Percentiles rank a stretch among this genome's conserved stretches.
phyloP scores from a whole-genome alignment of 257 asterid species.

The Marsdenia floribunda region DNA sequence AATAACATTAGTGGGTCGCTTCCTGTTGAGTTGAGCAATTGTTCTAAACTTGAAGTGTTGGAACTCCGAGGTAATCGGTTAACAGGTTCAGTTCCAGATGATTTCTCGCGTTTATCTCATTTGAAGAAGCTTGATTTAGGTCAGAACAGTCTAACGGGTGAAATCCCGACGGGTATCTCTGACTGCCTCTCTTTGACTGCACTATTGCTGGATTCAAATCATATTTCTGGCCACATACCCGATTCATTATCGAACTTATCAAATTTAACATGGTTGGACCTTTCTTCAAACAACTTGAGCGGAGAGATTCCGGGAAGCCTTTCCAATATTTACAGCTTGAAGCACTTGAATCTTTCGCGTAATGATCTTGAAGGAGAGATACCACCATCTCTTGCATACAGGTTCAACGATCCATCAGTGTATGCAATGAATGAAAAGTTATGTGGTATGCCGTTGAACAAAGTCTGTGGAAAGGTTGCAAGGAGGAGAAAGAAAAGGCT shows the following conservation, averaged over 20 bases:
- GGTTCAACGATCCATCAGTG: conserved; percentile 56
- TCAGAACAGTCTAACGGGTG: conserved; percentile 46
- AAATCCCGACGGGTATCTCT: conserved; percentile 51
- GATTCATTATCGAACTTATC: conserved; percentile 39
- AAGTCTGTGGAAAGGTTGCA: conserved; percentile 30
- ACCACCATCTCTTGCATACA: conserved; percentile 53
- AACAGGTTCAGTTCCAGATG: conserved; percentile 45
- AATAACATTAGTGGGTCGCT: conserved; percentile 47
- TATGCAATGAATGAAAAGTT: conserved; percentile 47
- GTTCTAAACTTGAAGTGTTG: conserved; percentile 46
- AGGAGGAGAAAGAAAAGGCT: conserved; percentile 46
- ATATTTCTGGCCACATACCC: conserved; percentile 56
- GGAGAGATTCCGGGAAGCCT: conserved; percentile 59
- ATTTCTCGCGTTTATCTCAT: conserved; percentile 41
- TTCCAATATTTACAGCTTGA: conserved; percentile 37
- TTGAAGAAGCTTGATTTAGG: conserved; percentile 68
- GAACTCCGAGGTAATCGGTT: conserved; percentile 48
- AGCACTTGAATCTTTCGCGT: conserved; percentile 46
- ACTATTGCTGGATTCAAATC: conserved; percentile 54
- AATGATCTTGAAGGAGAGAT: conserved; percentile 73
- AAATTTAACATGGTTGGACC: conserved; percentile 36
- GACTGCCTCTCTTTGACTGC: conserved; percentile 49
- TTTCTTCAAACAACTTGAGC: conserved; percentile 50
- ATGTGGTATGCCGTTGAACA: conserved; percentile 62
- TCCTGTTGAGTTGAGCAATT: conserved; percentile 61